A percentile compares a stretch with the other conserved stretches of the same genome.
Conservation (phyloP, 179 eudicot species). For the Silene coronaria region DNA sequence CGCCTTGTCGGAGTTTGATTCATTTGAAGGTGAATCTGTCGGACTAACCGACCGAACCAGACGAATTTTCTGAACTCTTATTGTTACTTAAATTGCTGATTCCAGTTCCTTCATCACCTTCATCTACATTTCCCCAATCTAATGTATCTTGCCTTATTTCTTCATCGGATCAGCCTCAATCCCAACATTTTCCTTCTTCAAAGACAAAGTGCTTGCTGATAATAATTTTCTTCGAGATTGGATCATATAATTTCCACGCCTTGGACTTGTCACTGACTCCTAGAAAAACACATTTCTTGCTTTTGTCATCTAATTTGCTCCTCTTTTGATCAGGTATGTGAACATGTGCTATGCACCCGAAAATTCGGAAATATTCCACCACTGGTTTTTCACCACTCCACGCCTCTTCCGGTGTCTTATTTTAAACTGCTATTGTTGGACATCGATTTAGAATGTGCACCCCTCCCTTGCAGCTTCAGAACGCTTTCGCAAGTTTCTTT, state of each 20-base stretch:
- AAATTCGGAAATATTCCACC: neutral
- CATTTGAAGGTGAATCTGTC: too few relatives aligned
- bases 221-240: constrained; percentile 14
- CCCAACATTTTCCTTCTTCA: constrained; percentile 15
- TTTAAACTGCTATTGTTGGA: neutral
- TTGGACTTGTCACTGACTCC: constrained; percentile 19
- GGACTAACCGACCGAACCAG: too few relatives aligned
- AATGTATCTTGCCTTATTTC: constrained; percentile 12
- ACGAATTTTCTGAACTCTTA: too few relatives aligned
- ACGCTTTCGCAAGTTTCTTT: constrained; percentile 1
- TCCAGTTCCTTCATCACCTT: too few relatives aligned
- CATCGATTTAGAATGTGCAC: neutral
- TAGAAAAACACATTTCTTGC: constrained; percentile 15
- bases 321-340: constrained; percentile 1
- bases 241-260: constrained; percentile 16
- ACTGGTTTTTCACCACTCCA: neutral
- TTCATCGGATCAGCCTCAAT: constrained; percentile 16
- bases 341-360: neutral
- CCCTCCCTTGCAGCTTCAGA: constrained; percentile 1
- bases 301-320: constrained; percentile 18
- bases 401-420: constrained; percentile 4
- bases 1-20: too few relatives aligned
- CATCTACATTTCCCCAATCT: constrained; percentile 6
- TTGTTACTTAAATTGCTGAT: too few relatives aligned
- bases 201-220: constrained; percentile 6